These are phyloP conservation scores for Laetiporus sulphureus DNA, from an alignment of 1,284 basidiomycete genomes.

Conservation along the genomic window DNA sequence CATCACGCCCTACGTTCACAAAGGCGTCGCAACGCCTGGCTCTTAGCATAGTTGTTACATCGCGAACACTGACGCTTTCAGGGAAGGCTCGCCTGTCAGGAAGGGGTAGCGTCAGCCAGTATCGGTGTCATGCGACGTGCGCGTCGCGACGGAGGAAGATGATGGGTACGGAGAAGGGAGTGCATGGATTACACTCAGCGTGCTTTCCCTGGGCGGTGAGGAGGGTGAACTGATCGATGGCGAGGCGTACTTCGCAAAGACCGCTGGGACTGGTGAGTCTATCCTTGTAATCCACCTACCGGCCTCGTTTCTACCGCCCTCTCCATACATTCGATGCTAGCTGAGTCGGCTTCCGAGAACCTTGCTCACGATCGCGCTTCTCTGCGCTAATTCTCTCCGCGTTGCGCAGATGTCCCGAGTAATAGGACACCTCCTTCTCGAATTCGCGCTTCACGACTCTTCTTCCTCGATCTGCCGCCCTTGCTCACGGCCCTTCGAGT, in stretches of 20 bases:
- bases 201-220: conserved; percentile 71
- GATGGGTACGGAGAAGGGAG: no score
- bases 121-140: conserved; percentile 21
- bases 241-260: conserved; percentile 62
- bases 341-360: no score
- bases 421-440: conserved; percentile 35
- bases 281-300: no score
- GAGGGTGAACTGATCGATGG: conserved; percentile 78
- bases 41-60: no score
- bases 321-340: no score
- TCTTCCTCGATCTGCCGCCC: conserved; percentile 43
- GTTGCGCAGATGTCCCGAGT: conserved; percentile 25
- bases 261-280: conserved; percentile 53
- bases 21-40: no score
- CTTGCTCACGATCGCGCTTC: no score
- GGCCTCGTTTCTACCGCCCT: no score
- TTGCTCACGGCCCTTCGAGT: conserved; percentile 59
- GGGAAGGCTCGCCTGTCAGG: conserved; percentile 32
- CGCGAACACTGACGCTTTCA: conserved; percentile 48
- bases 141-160: conserved; percentile 20
- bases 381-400: no score
- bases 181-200: conserved; percentile 42
- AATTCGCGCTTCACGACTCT: conserved; percentile 37
- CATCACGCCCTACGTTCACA: no score
- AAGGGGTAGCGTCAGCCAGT: conserved; percentile 30